Evolutionary conservation across 2,329 filamentous ascomycete species (phyloP).

Genomic region (Periconia sp.): DNA sequence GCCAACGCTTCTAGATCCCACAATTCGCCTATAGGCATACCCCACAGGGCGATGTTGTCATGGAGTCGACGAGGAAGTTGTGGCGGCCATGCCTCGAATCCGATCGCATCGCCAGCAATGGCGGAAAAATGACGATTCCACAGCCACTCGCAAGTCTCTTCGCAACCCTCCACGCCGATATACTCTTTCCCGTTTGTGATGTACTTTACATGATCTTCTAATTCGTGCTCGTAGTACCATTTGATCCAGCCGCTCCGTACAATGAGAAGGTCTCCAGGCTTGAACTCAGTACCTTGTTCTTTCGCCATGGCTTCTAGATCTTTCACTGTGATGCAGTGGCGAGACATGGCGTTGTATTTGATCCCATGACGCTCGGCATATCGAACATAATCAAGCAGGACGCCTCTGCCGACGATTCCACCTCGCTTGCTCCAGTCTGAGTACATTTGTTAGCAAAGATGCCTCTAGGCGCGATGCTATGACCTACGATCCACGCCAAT

Average conservation of each 20-base stretch:
- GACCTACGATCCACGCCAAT: too few species aligned
- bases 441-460: too few species aligned
- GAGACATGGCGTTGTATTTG: slow-evolving; percentile 6
- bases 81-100: slow-evolving; percentile 32
- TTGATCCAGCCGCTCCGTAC: slow-evolving; percentile 8
- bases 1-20: slow-evolving; percentile 22
- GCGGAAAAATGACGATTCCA: slow-evolving; percentile 36
- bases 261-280: slow-evolving; percentile 3
- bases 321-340: slow-evolving; percentile 1
- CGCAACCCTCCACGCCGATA: not conserved
- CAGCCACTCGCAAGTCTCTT: slow-evolving; percentile 16
- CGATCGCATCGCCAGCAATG: slow-evolving; percentile 36
- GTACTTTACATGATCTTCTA: slow-evolving; percentile 3
- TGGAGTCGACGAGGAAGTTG: slow-evolving; percentile 9
- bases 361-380: slow-evolving; percentile 3
- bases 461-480: too few species aligned
- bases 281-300: slow-evolving; percentile 4
- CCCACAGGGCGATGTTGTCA: slow-evolving; percentile 47
- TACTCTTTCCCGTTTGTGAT: slow-evolving; percentile 2
- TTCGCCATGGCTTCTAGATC: slow-evolving; percentile 6
- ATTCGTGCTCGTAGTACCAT: slow-evolving; percentile 5
- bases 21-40: slow-evolving; percentile 46
- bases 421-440: too few species aligned
- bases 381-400: too few species aligned
- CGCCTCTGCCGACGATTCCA: too few species aligned